phyloP scores from a whole-genome alignment of 805 yeast species.

The Metschnikowia gelsemii region DNA sequence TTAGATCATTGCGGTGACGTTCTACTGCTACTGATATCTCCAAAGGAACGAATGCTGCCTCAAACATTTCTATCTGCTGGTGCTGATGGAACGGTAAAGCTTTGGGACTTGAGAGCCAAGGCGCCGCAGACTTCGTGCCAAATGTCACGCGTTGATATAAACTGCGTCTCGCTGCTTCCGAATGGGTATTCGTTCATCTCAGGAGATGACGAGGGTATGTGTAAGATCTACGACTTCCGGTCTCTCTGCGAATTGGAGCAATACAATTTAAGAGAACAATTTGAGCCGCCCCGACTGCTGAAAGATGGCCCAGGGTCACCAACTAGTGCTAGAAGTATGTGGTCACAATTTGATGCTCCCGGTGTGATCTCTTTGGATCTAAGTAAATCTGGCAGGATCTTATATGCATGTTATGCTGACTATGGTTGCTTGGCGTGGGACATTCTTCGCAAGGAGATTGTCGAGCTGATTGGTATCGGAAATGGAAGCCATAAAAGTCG shows the following conservation, averaged over 20 bases:
- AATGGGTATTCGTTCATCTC: conserved; percentile 68
- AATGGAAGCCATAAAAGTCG: conserved; percentile 50
- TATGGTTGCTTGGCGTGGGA: conserved; percentile 80
- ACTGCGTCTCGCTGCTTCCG: conserved; percentile 58
- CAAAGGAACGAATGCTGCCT: conserved; percentile 11
- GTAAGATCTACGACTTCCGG: conserved; percentile 71
- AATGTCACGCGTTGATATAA: conserved; percentile 64
- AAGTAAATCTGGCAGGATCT: conserved; percentile 68
- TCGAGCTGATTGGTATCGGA: conserved; percentile 60
- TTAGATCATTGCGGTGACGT: conserved; percentile 75
- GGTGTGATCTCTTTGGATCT: conserved; percentile 74
- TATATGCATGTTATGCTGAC: conserved; percentile 76
- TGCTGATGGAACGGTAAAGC: conserved; percentile 63
- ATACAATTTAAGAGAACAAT: conserved; percentile 37
- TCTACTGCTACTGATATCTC: conserved; percentile 39
- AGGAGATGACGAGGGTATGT: conserved; percentile 77
- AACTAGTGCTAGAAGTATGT: conserved; percentile 9
- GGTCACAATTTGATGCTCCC: conserved; percentile 50
- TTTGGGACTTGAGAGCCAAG: conserved; percentile 58
- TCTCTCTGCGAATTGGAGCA: conserved; percentile 65
- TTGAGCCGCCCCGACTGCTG: conserved; percentile 13
- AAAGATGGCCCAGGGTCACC: conserved; percentile 11
- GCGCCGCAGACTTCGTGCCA: conserved; percentile 50
- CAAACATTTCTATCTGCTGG: conserved; percentile 57
- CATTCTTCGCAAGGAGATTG: conserved; percentile 57